A percentile compares a stretch with the other conserved stretches of the same genome.
phyloP scores from a whole-genome alignment of 2,329 filamentous ascomycete species.

The Paracamarosporium sp. region DNA sequence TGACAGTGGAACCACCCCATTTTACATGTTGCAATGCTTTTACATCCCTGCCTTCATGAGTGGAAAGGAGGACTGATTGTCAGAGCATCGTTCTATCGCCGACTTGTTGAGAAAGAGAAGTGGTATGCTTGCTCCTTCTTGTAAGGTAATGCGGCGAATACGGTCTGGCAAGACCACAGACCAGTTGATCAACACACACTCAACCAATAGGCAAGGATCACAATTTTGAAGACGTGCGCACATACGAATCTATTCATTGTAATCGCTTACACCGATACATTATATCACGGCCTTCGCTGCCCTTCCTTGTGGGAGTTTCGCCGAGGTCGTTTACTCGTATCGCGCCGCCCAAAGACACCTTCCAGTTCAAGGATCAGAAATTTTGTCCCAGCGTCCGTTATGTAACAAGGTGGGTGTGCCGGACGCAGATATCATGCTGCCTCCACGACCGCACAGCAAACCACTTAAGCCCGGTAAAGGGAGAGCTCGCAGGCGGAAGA shows the following conservation, averaged over 20 bases:
- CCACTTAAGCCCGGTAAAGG: slow-evolving; percentile 89
- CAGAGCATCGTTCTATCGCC: slow-evolving; percentile 48
- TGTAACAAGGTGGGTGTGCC: slow-evolving; percentile 99
- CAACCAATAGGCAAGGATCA: neutral
- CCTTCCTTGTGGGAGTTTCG: neutral
- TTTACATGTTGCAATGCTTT: slow-evolving; percentile 43
- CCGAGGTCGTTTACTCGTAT: slow-evolving; percentile 4
- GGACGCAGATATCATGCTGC: slow-evolving; percentile 96
- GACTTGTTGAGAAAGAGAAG: slow-evolving; percentile 41
- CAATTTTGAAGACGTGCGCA: neutral
- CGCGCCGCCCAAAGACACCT: slow-evolving; percentile 43
- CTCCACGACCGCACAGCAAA: slow-evolving; percentile 69
- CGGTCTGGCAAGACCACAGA: neutral
- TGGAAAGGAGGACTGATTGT: slow-evolving; percentile 47
- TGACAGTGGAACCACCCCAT: neutral
- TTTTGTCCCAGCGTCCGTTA: slow-evolving; percentile 96
- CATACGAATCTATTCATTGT: neutral
- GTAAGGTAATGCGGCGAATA: slow-evolving; percentile 35
- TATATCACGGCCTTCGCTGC: slow-evolving; percentile 1
- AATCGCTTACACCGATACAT: neutral
- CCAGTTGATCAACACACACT: neutral
- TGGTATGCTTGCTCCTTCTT: slow-evolving; percentile 32
- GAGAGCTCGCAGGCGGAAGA: slow-evolving; percentile 79
- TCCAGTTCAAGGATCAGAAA: slow-evolving; percentile 82
- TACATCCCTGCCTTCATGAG: slow-evolving; percentile 43